phyloP scores from a whole-genome alignment of 495 filamentous ascomycete species.

The Penicillium arizonense region DNA sequence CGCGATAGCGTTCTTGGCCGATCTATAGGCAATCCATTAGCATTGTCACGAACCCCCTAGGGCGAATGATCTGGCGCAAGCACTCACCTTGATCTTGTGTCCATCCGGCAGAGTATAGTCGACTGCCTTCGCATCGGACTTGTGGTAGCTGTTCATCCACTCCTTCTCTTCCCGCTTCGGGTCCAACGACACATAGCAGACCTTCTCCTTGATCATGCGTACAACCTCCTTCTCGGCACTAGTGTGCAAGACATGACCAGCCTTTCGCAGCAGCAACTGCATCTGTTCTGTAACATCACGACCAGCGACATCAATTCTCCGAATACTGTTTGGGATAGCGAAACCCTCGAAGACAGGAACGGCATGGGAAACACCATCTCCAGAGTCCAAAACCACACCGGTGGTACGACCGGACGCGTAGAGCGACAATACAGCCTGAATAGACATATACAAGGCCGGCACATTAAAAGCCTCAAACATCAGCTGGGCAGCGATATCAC shows the following conservation, averaged over 20 bases:
- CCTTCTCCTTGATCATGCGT: conserved; percentile 91
- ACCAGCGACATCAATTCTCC: conserved; percentile 95
- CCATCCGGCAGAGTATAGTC: conserved; percentile 93
- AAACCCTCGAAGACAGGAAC: conserved; percentile 98
- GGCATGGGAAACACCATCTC: conserved; percentile 95
- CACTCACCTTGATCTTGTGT: conserved; percentile 77
- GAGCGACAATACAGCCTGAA: conserved; percentile 93
- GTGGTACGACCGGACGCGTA: conserved; percentile 97
- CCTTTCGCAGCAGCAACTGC: conserved; percentile 87
- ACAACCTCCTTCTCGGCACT: conserved; percentile 98
- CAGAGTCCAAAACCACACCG: conserved; percentile 91
- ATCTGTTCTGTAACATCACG: conserved; percentile 96
- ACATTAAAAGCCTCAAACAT: conserved; percentile 99
- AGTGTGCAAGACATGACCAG: conserved; percentile 92
- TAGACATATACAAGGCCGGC: conserved; percentile 91
- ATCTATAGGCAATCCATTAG: conserved; percentile 47
- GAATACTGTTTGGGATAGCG: conserved; percentile 91
- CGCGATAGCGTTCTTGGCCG: conserved; percentile 89
- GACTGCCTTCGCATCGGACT: conserved; percentile 63
- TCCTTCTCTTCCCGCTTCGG: conserved; percentile 96
- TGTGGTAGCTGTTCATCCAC: conserved; percentile 63
- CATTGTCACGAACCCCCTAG: background rate
- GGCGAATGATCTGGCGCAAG: background rate
- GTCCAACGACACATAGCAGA: conserved; percentile 87
- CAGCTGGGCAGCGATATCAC: conserved; percentile 95